Evolutionary conservation across 441 rosid species (phyloP).

Genomic region (Mallotus japonicus): DNA sequence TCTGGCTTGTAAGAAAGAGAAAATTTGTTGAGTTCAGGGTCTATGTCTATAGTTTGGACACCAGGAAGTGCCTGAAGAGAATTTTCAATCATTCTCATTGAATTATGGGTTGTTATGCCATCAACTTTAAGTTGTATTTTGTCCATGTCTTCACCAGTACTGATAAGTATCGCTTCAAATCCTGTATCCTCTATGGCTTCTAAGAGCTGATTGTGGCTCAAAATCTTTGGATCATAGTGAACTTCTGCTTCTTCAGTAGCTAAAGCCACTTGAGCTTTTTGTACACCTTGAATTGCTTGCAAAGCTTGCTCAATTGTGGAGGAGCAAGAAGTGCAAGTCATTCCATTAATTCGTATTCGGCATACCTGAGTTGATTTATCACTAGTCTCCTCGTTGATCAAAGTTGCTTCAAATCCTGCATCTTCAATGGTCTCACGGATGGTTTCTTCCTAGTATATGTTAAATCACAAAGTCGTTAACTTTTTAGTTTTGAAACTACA

Average conservation of each 20-base stretch:
- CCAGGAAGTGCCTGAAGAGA: slow-evolving; percentile 87
- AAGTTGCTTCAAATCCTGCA: slow-evolving; percentile 69
- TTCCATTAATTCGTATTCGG: slow-evolving; percentile 65
- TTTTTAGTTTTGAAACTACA: too few species aligned
- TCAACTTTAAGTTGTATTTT: slow-evolving; percentile 73
- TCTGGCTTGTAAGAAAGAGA: slow-evolving; percentile 68
- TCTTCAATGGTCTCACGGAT: slow-evolving; percentile 79
- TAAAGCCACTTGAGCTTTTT: slow-evolving; percentile 72
- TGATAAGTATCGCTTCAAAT: slow-evolving; percentile 66
- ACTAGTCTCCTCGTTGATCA: slow-evolving; percentile 50
- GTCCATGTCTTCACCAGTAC: slow-evolving; percentile 64
- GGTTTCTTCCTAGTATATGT: slow-evolving; percentile 48
- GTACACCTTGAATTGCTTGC: slow-evolving; percentile 61
- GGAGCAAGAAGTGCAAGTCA: slow-evolving; percentile 88
- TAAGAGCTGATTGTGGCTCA: slow-evolving; percentile 38
- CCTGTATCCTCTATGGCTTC: slow-evolving; percentile 63
- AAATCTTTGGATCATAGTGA: slow-evolving; percentile 54
- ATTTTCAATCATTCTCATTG: slow-evolving; percentile 46
- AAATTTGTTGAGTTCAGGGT: slow-evolving; percentile 38
- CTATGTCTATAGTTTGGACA: slow-evolving; percentile 46
- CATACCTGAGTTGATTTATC: slow-evolving; percentile 64
- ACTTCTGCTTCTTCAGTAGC: slow-evolving; percentile 90
- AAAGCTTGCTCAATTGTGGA: slow-evolving; percentile 66
- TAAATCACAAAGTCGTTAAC: neutral
- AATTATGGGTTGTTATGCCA: slow-evolving; percentile 46